phyloP scores from a whole-genome alignment of 2,329 filamentous ascomycete species.

The Pyricularia sp. region DNA sequence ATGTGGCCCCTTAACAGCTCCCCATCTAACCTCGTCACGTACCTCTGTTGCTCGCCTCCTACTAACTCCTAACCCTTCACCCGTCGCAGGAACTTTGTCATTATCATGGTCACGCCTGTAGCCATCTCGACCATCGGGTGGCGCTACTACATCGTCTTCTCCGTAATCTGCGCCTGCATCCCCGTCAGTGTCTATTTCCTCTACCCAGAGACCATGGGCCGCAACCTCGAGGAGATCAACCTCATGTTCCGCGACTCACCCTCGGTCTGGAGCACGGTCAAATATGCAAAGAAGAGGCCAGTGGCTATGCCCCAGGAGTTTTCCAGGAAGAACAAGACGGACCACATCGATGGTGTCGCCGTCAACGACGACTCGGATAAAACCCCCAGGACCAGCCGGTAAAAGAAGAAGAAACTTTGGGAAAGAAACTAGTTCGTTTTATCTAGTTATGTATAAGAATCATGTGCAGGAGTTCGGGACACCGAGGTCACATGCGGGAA shows the following conservation, averaged over 20 bases:
- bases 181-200: conserved; percentile 22
- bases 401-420: no score
- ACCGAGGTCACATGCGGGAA: no score
- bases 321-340: conserved; percentile 56
- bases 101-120: conserved; percentile 33
- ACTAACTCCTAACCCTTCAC: background rate
- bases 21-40: background rate
- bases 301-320: conserved; percentile 16
- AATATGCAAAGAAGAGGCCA: conserved; percentile 1
- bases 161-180: conserved; percentile 19
- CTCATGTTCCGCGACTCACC: conserved; percentile 9
- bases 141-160: conserved; percentile 33
- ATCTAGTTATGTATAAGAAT: no score
- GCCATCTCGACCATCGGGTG: conserved; percentile 41
- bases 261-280: conserved; percentile 26
- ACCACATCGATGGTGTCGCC: conserved; percentile 27
- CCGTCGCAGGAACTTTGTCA: conserved; percentile 28
- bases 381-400: no score
- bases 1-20: conserved; percentile 8
- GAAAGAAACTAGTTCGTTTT: no score
- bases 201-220: conserved; percentile 15
- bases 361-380: no score
- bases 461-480: no score
- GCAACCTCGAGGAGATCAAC: conserved; percentile 10
- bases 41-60: background rate